These are phyloP conservation scores for Piromyces finnis DNA, from an alignment of 192 early-diverging fungal species.

Conservation along the genomic window DNA sequence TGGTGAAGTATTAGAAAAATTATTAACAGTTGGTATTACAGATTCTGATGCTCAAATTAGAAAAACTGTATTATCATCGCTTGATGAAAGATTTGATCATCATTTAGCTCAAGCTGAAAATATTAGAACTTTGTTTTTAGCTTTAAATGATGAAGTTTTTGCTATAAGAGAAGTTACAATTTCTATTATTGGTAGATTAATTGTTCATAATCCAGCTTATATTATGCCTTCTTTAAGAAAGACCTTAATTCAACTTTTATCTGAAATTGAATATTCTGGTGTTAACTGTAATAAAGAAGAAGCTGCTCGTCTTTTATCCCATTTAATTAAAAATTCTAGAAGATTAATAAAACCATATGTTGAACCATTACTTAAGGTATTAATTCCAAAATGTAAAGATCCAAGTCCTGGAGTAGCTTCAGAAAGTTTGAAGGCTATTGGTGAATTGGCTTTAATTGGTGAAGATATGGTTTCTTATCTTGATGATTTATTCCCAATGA, in stretches of 20 bases:
- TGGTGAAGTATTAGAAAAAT: constrained; percentile 69
- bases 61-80: constrained; percentile 54
- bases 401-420: constrained; percentile 60
- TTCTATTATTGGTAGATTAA: constrained; percentile 67
- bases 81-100: constrained; percentile 70
- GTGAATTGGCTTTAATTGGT: constrained; percentile 66
- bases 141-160: constrained; percentile 83
- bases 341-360: constrained; percentile 78
- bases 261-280: constrained; percentile 75
- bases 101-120: constrained; percentile 83
- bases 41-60: constrained; percentile 62
- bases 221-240: constrained; percentile 78
- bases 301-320: constrained; percentile 54
- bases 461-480: constrained; percentile 66
- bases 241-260: constrained; percentile 67
- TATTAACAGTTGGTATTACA: constrained; percentile 74
- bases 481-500: constrained; percentile 59
- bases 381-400: constrained; percentile 69
- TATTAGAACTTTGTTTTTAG: constrained; percentile 68
- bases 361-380: constrained; percentile 62
- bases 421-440: constrained; percentile 54
- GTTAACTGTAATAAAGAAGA: constrained; percentile 73
- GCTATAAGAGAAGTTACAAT: constrained; percentile 67
- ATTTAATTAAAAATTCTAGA: constrained; percentile 58
- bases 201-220: constrained; percentile 76